Evolutionary conservation across 352 stramenopile genomes (phyloP), one percentile per base, ranked within the genome.

Genomic region (Pythium biforme): DNA sequence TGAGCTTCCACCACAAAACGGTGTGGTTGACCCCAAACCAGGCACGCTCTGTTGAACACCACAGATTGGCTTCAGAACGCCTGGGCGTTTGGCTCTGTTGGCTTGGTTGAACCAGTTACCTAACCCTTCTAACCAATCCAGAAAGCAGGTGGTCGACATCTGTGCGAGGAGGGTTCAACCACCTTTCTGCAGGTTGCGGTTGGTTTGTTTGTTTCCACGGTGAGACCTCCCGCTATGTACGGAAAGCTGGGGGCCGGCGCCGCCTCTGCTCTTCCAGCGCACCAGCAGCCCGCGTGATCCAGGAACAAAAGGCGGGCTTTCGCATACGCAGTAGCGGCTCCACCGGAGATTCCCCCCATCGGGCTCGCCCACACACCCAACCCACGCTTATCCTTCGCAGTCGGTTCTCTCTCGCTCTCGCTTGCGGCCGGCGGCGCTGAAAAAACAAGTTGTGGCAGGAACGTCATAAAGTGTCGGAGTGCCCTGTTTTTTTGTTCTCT

Each of bases 91-190:
- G 19, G 40, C 40, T 23, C 19, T 43, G 11, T 25, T 17, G 19
- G 3, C 40, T 47, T 27, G 40, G 40, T 47, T 47, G 40, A 26
- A 47, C 20, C 6, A 17, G 19, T 47, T 25, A 23, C 55, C 62
- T 48, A 59, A 33, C 62, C 62, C 62, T 47, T 15, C 25, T 22
- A 37, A 41, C 59, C 59, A 68, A 68, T 68, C 62, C 62, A 66
- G 59, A 55, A 58, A 66, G 56, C 59, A 59, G 59, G 59, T 65
- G 53, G 54, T 59, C 41, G 25, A 58, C 62, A 68, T 63, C 62
- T 68, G 62, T 55, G 34, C 25, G 45, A 41, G 46, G 29, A 55
- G 45, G 53, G 54, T 68, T 68, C 54, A 68, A 68, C 62, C 55
- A 49, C 54, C 47, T 47, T 68, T 51, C 7, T 59, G 34, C n/a